A percentile compares a stretch with the other conserved stretches of the same genome.
phyloP scores from a whole-genome alignment of 345 rosid species.

The Syzygium oleosum region DNA sequence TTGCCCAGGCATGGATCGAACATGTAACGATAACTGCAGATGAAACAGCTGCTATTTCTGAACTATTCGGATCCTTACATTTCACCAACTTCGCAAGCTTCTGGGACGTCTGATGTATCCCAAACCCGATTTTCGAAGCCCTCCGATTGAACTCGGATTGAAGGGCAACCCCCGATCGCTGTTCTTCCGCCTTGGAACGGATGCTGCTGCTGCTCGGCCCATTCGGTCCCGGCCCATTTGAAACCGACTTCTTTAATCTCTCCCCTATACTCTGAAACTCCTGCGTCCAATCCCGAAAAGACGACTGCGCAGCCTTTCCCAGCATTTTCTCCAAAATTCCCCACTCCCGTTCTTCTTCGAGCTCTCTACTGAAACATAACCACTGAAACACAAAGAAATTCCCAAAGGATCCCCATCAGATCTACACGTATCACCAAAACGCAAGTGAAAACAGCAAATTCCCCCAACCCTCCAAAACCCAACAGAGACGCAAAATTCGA shows the following conservation, averaged over 20 bases:
- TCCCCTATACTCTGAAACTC: constrained; percentile 50
- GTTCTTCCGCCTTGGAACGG: constrained; percentile 26
- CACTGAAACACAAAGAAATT: neutral
- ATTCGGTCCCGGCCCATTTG: constrained; percentile 14
- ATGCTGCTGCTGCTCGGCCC: constrained; percentile 18
- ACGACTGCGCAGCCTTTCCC: constrained; percentile 25
- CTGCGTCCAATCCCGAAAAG: constrained; percentile 46
- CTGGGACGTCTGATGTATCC: constrained; percentile 57
- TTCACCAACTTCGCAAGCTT: constrained; percentile 48
- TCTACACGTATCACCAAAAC: neutral
- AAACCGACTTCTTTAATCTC: constrained; percentile 40
- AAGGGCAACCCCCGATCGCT: constrained; percentile 36
- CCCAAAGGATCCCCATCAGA: neutral
- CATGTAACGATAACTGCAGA: neutral
- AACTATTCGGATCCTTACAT: constrained; percentile 17
- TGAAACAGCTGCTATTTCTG: neutral
- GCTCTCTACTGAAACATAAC: neutral
- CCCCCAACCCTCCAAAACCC: neutral
- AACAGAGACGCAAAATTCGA: neutral
- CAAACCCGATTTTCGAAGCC: constrained; percentile 54
- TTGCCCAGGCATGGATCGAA: neutral
- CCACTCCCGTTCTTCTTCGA: neutral
- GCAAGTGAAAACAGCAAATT: neutral
- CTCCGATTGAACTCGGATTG: constrained; percentile 55
- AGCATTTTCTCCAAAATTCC: constrained; percentile 6